Evolutionary conservation across 768 basidiomycete species (phyloP), one percentile per base, ranked within the genome.

Genomic region (Lactarius indigo): DNA sequence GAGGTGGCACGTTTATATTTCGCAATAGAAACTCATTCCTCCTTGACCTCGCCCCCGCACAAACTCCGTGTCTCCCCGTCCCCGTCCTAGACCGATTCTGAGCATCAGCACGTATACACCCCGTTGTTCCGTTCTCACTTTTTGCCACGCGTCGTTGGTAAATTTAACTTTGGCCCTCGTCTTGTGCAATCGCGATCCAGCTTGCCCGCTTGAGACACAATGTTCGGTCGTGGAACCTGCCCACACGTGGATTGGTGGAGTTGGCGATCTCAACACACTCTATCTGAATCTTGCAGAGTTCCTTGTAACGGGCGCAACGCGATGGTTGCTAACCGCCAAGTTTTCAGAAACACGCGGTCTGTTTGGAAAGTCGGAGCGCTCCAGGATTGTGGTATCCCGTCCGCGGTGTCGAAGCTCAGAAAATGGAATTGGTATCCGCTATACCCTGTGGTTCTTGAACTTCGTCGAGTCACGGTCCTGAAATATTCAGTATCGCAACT

Each of bases 11-110:
- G 2, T 17, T 6, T 41, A 20, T 23, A 57, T 55, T 28, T 35
- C 47, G 35, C 64, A 65, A 66, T 68, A 67, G 47, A 66, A 41
- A 30, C 30, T 44, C 57, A 50, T 56, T 26, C 47, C 52, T 18
- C 26, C 5, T 52, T n/a, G 33, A 18, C 39, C 5, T 44, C 33
- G 18, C 26, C 30, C 57, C 57, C 26, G 17, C 37, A 50, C 12
- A 31, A 54, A 59, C 47, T 54, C 47, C 61, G 50, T 39, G 57
- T n/a, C 33, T 20, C 35, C 13, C n/a, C n/a, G n/a, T n/a, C n/a
- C 33, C 23, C 18, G 20, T 57, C 23, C 1, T 47, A n/a, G 58
- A 15, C 15, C 33, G 39, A 55, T 26, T 31, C 33, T 55, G 31
- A 2, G 8, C 41, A 23, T 20, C 50, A 26, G 47, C 15, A 13